Evolutionary conservation across 2,329 filamentous ascomycete species (phyloP).

Genomic region (Fusarium sp.): DNA sequence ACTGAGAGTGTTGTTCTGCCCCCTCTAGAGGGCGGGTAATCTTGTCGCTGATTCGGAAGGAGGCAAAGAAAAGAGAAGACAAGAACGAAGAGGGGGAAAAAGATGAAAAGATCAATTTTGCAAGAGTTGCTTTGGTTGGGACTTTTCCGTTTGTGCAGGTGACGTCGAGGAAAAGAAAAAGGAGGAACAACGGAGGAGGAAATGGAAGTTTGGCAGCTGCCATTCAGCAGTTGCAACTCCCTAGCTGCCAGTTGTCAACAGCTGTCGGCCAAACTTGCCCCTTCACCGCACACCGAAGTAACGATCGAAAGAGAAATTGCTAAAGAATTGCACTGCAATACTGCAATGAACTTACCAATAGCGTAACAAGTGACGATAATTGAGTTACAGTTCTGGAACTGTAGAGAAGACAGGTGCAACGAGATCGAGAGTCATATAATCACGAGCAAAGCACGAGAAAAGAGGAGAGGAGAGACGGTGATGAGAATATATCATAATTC

Average conservation of each 20-base stretch:
- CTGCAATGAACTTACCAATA: not conserved
- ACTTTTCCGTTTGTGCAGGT: slow-evolving; percentile 8
- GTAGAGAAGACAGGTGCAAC: slow-evolving; percentile 9
- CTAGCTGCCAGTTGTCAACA: slow-evolving; percentile 26
- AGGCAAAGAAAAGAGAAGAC: not conserved
- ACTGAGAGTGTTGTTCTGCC: slow-evolving; percentile 4
- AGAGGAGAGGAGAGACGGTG: not conserved
- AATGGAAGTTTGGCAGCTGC: slow-evolving; percentile 19
- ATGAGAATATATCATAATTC: not conserved
- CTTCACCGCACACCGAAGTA: slow-evolving; percentile 2
- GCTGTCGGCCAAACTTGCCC: slow-evolving; percentile 26
- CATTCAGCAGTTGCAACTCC: not conserved
- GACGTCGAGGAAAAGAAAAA: slow-evolving; percentile 2
- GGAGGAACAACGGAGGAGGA: not conserved
- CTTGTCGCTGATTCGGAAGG: not conserved
- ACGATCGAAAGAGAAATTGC: not conserved
- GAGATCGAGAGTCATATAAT: not conserved
- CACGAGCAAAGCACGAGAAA: not conserved
- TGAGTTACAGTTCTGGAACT: slow-evolving; percentile 9
- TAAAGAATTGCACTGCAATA: not conserved
- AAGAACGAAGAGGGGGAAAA: slow-evolving; percentile 1
- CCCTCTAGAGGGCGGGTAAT: not conserved
- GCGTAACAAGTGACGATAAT: not conserved
- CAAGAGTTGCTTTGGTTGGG: not conserved
- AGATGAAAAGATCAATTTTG: slow-evolving; percentile 5